A percentile compares a stretch with the other conserved stretches of the same genome.
These are phyloP conservation scores for Durio zibethinus DNA, from an alignment of 345 rosid genomes.

Conservation along the genomic window DNA sequence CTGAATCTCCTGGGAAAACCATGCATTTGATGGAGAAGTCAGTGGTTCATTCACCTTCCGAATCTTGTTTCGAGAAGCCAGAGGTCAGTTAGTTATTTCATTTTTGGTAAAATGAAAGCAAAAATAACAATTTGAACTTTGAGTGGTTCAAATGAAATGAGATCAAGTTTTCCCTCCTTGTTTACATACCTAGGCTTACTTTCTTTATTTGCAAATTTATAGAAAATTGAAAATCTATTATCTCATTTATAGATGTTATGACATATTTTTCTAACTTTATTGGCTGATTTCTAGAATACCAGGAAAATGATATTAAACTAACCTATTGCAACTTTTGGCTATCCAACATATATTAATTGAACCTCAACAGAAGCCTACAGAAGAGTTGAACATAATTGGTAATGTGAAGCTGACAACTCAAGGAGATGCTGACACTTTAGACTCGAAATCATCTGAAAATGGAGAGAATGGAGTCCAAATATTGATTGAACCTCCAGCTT, in stretches of 20 bases:
- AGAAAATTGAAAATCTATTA: not conserved
- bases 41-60: slow-evolving; percentile 10
- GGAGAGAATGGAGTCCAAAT: slow-evolving; percentile 13
- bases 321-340: not conserved
- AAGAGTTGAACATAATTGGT: slow-evolving; percentile 28
- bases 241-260: not conserved
- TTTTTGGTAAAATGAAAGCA: not conserved
- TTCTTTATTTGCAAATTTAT: not conserved
- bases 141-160: slow-evolving; percentile 4
- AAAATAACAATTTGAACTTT: not conserved
- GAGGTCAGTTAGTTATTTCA: slow-evolving; percentile 37
- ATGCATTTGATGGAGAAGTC: slow-evolving; percentile 6
- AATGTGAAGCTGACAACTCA: slow-evolving; percentile 17
- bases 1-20: slow-evolving; percentile 11
- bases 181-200: not conserved
- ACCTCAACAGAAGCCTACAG: slow-evolving; percentile 27
- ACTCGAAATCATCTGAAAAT: not conserved
- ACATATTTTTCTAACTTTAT: not conserved
- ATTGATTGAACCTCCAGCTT: not conserved
- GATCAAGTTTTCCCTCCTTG: not conserved
- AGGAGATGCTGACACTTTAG: not conserved
- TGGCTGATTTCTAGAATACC: not conserved
- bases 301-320: not conserved
- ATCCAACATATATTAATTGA: slow-evolving; percentile 33
- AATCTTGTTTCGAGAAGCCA: slow-evolving; percentile 18